Evolutionary conservation across 257 asterid genomes (phyloP), one percentile per base, ranked within the genome.

Genomic region (Nicotiana otophora): DNA sequence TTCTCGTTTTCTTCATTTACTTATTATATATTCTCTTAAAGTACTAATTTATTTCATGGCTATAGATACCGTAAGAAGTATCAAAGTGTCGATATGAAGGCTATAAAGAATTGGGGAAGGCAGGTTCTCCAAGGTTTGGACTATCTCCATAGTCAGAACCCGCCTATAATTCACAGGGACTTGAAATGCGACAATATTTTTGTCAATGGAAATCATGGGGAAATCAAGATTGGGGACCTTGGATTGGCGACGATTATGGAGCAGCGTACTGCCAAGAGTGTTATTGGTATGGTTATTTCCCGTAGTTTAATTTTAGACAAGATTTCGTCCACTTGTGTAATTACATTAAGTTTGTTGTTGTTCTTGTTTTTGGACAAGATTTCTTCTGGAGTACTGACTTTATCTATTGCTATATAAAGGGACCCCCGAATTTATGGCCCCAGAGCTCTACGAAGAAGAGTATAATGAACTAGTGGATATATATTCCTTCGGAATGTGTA

Each of bases 401-500:
- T 36, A 17, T 79, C 3, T 61, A 79, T 79, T 74, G 60, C 20
- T 34, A 55, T 34, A 20, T 48, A 1, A 33, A 12, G 92, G 89
- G 5, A 87, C 92, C 2, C 88, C 87, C 0, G 91, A 86, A 54
- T 86, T 86, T 30, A 86, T 86, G 91, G 91, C 88, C 0, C 87
- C 91, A 0, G 92, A 87, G 84, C 81, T 78, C 54, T 84, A 89
- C 33, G 91, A 87, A 12, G 89, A 89, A 86, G 90, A 86, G 85
- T 87, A 89, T 20, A 80, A 84, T 33, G 89, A 89, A 36, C 83
- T 84, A 17, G 91, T 87, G 3, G 92, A 89, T 39, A n/a, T 87
- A 4, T 89, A 86, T 72, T 84, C 92, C 20, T 89, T 88, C 10
- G 91, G 92, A 1, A 81, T 89, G 91, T 89, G 92, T 74, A 69